Conservation (phyloP, 257 asterid genomes). For the Prunella vulgaris region DNA sequence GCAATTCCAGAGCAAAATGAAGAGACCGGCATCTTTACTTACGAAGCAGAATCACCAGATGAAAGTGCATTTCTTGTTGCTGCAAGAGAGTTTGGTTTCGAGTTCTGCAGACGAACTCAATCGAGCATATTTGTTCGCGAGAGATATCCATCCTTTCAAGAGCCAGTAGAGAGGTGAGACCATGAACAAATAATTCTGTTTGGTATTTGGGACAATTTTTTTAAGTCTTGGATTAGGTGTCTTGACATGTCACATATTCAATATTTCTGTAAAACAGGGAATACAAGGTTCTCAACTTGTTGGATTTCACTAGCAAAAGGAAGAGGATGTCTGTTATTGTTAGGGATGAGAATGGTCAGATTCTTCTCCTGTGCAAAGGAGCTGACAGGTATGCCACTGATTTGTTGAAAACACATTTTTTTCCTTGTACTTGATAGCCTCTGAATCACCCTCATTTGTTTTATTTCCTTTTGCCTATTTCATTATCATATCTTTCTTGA, state of each 20-base stretch:
- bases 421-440: neutral
- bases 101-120: constrained; percentile 87
- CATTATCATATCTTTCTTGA: constrained; percentile 8
- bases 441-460: neutral
- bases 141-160: constrained; percentile 60
- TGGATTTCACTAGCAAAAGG: constrained; percentile 99
- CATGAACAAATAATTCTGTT: constrained; percentile 6
- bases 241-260: constrained; percentile 13
- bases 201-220: neutral
- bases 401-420: neutral
- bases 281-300: constrained; percentile 85
- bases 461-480: constrained; percentile 1
- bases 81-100: constrained; percentile 96
- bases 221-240: constrained; percentile 3
- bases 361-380: constrained; percentile 92
- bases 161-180: constrained; percentile 76
- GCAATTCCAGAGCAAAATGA: constrained; percentile 89
- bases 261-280: constrained; percentile 54
- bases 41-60: constrained; percentile 98
- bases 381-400: constrained; percentile 77
- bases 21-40: constrained; percentile 60
- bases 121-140: constrained; percentile 77
- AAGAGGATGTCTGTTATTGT: constrained; percentile 95
- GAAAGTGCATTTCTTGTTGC: constrained; percentile 95
- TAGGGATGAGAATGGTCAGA: constrained; percentile 71